These are phyloP conservation scores for Leersia perrieri DNA, from an alignment of 176 grass and related monocot genomes.

Conservation along the genomic window DNA sequence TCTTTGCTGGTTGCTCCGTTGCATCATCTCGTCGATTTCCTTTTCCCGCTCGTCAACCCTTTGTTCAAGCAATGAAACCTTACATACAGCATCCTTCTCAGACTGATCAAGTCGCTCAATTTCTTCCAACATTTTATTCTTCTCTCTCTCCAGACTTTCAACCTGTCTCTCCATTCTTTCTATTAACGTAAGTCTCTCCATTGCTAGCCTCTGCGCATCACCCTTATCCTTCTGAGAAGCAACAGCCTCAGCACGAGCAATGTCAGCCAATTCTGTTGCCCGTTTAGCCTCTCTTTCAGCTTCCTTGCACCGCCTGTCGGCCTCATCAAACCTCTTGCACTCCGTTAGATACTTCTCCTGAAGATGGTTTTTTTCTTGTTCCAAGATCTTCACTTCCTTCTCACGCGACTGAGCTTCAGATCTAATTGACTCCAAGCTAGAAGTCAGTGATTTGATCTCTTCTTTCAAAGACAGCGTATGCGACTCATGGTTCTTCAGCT, in stretches of 20 bases:
- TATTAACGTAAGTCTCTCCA: slow-evolving; percentile 76
- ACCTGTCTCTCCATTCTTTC: slow-evolving; percentile 79
- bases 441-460: slow-evolving; percentile 69
- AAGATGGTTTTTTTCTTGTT: slow-evolving; percentile 93
- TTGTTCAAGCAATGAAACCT: slow-evolving; percentile 66
- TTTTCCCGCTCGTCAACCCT: slow-evolving; percentile 84
- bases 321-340: slow-evolving; percentile 79
- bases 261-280: slow-evolving; percentile 80
- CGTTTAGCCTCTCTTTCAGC: slow-evolving; percentile 84
- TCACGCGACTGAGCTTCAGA: slow-evolving; percentile 60
- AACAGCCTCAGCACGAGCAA: slow-evolving; percentile 62
- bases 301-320: slow-evolving; percentile 81
- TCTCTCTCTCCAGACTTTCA: slow-evolving; percentile 82
- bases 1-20: slow-evolving; percentile 79
- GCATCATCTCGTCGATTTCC: slow-evolving; percentile 90
- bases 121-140: slow-evolving; percentile 61
- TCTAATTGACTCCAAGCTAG: slow-evolving; percentile 68
- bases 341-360: slow-evolving; percentile 71
- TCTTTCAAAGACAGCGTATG: slow-evolving; percentile 71
- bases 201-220: slow-evolving; percentile 73
- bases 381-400: slow-evolving; percentile 68
- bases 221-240: slow-evolving; percentile 81
- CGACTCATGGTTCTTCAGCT: slow-evolving; percentile 64
- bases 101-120: slow-evolving; percentile 66
- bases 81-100: slow-evolving; percentile 69